Base-by-base conservation (phyloP, 768 basidiomycete genomes). In the Omphalotus guepiniiformis region DNA sequence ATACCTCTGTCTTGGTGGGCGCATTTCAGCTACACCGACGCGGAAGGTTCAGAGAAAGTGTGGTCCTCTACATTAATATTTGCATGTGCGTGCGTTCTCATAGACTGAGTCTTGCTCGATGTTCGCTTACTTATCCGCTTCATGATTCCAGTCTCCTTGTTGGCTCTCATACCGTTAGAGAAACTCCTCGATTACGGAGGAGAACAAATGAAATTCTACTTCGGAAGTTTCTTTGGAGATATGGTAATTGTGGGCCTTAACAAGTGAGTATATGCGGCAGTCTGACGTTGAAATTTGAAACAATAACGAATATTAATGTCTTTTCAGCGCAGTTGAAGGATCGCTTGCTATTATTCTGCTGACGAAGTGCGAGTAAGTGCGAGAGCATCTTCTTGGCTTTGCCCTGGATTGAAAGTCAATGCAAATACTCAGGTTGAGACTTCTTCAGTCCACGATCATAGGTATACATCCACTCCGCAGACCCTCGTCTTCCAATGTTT, bases 331-430 rank as follows among this genome's bases (percentile, higher is more conserved):
- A 6, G 82, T 88, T 2, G 86, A 89, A 63, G 85, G 78, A 0
- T 82, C 83, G 0, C 66, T 89, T 3, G 83, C 83, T 0, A 80
- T 88, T 42, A 75, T 87, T 45, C 68, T 88, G n/a, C 63, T 88
- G 15, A 53, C 59, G 11, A 79, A 76, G 61, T 83, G 83, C 78
- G 79, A 87, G 81, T 84, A 75, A 37, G 63, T 89, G 3, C 59
- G 25, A 84, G n/a, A n/a, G n/a, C n/a, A n/a, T n/a, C n/a, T n/a
- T n/a, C n/a, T n/a, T n/a, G n/a, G n/a, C n/a, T n/a, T n/a, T n/a
- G n/a, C n/a, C n/a, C n/a, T n/a, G n/a, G n/a, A n/a, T n/a, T n/a
- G n/a, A n/a, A n/a, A n/a, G n/a, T n/a, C n/a, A n/a, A n/a, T n/a
- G n/a, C n/a, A n/a, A n/a, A n/a, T n/a, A n/a, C n/a, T n/a, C n/a